A percentile compares a stretch with the other conserved stretches of the same genome.
These are phyloP conservation scores for Gynochthodes officinalis DNA, from an alignment of 257 asterid genomes.

Conservation along the genomic window DNA sequence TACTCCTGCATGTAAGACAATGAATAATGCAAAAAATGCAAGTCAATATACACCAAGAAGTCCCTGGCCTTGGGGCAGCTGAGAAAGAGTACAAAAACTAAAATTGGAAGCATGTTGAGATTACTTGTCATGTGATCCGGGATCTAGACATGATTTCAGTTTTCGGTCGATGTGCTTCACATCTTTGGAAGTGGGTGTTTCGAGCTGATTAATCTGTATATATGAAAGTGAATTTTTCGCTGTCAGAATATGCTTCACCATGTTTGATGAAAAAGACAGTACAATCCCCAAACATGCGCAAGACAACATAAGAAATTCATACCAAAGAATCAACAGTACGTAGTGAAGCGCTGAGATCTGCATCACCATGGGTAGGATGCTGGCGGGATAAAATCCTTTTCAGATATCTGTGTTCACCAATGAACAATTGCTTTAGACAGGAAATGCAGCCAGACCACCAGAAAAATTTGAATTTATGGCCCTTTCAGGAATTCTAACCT, in stretches of 20 bases:
- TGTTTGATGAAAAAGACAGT: slow-evolving; percentile 6
- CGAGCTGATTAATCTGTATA: slow-evolving; percentile 69
- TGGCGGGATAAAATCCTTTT: slow-evolving; percentile 56
- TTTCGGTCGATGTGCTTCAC: slow-evolving; percentile 97
- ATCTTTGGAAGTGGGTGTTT: slow-evolving; percentile 73
- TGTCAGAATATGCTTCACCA: not conserved
- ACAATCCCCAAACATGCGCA: not conserved
- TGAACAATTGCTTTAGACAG: slow-evolving; percentile 21
- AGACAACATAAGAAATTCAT: slow-evolving; percentile 11
- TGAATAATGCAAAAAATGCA: not conserved
- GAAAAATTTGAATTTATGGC: not conserved
- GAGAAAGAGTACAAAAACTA: slow-evolving; percentile 1
- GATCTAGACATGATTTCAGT: slow-evolving; percentile 90
- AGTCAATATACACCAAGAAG: not conserved
- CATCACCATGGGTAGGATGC: slow-evolving; percentile 46
- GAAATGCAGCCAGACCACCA: slow-evolving; percentile 15
- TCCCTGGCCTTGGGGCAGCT: not conserved
- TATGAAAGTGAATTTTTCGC: not conserved
- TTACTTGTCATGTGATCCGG: slow-evolving; percentile 89
- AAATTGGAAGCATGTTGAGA: slow-evolving; percentile 18
- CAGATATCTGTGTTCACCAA: slow-evolving; percentile 55
- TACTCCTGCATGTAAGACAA: slow-evolving; percentile 56
- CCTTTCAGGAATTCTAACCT: slow-evolving; percentile 43
- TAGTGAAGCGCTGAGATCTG: slow-evolving; percentile 48
- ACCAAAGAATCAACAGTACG: slow-evolving; percentile 66